Evolutionary conservation across 2,329 filamentous ascomycete species (phyloP), one percentile per base, ranked within the genome.

Genomic region (Sporothrix humicola): DNA sequence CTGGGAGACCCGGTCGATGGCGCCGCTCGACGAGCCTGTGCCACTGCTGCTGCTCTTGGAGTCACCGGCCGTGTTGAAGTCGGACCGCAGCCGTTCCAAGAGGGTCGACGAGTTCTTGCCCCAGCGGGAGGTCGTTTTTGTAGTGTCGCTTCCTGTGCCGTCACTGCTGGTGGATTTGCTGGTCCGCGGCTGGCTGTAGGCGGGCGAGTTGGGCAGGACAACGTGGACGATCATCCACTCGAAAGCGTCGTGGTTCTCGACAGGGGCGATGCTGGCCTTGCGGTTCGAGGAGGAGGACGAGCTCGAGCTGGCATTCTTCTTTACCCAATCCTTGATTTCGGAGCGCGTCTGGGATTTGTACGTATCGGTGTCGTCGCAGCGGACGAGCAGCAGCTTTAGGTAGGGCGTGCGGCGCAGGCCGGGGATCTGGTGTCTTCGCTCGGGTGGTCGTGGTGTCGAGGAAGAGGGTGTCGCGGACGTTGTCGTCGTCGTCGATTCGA

Each of bases 221-320:
- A 99, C 93, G 81, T 99, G 96, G 26, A 99, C 80, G 72, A 99
- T 93, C 76, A 99, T 85, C 93, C 95, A 98, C 82, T 99, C 96
- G 77, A 92, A 97, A 0, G 96, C 95, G 84, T 99, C 95, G 79
- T 99, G 96, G 75, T 97, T 96, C 79, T 98, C 95, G 79, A 94
- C 42, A 20, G 61, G 61, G n/a, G 42, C 91, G 23, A 89, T 91
- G 78, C 86, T 93, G 23, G 84, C 82, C 79, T 87, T 87, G 58
- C 89, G 88, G 71, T 85, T 87, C 31, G 31, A 37, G 74, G 83
- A 85, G 1, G 89, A 85, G 48, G 48, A 10, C 2, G 42, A 66
- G 9, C 42, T 71, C 85, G 87, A 73, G 0, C 89, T 87, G 0
- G 91, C 90, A 76, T 97, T 88, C 7, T 88, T 85, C 81, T 96